Base-by-base conservation (phyloP, 768 basidiomycete genomes). In the Antrodiella citrinella region DNA sequence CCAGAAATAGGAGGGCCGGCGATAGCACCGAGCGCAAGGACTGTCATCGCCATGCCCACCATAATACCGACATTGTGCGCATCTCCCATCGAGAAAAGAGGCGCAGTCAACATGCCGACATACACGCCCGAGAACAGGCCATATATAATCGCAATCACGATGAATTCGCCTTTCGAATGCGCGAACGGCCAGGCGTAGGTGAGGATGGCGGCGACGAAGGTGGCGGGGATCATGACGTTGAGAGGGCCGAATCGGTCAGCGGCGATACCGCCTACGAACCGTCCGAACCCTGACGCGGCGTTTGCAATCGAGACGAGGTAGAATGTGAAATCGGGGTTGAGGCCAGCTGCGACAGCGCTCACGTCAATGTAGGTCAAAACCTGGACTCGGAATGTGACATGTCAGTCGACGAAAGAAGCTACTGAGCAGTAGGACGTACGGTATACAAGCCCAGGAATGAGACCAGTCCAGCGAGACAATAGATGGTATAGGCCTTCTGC, bases 141-240 rank as follows among this genome's bases (percentile, higher is more conserved):
- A 55, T 88, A 89, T 10, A 82, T 54, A 4, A 85, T 59, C 0
- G 78, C 70, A 26, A 89, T 61, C 3, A 65, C 74, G 3, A 85
- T 70, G 21, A 82, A 67, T 0, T 70, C 66, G 0, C 62, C 67
- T 45, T 74, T 55, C 24, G 60, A 72, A 30, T 59, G 65, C 0
- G 74, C 74, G 59, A 78, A 82, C 1, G 88, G 88, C 90, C 89
- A 91, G 2, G 69, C 68, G 54, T 80, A 81, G 0, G 86, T 86
- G 40, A 83, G 57, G 22, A 79, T 62, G 0, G 74, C 82, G 0
- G 82, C 78, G 0, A 76, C 30, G 15, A 72, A 49, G 0, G 78
- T 82, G 30, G 81, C 78, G 0, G 85, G 82, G 10, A 74, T 75
- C 72, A 89, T 82, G 23, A 84, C 68, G 54, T 84, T 89, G 55